Conservation (phyloP, 108 stramenopile species). For the Seminavis robusta region DNA sequence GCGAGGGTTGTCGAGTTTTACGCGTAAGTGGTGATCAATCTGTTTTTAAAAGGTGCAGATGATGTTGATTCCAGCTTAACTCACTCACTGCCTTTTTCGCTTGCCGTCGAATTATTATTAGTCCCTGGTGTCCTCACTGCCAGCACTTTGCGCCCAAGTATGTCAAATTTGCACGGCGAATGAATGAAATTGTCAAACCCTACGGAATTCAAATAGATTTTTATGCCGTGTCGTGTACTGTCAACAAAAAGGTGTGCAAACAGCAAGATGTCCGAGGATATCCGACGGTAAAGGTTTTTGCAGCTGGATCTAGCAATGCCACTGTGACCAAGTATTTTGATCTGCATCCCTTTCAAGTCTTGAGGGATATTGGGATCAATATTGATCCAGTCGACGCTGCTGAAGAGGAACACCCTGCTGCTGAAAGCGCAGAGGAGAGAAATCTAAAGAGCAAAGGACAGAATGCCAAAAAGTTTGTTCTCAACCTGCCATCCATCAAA, state of each 20-base stretch:
- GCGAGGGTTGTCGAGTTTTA: no score
- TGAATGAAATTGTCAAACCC: conserved; percentile 20
- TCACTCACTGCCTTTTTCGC: no score
- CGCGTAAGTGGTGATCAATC: no score
- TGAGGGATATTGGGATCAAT: conserved; percentile 26
- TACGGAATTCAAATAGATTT: no score
- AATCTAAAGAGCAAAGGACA: background rate
- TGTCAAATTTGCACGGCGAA: conserved; percentile 45
- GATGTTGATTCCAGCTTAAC: no score
- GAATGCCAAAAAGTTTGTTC: background rate
- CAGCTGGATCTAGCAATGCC: conserved; percentile 34
- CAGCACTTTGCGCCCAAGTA: conserved; percentile 34
- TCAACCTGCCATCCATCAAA: conserved; percentile 1
- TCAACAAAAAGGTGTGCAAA: conserved; percentile 49
- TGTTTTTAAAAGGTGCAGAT: no score
- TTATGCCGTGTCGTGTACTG: conserved; percentile 75
- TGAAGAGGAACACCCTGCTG: background rate
- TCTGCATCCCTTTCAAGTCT: conserved; percentile 29
- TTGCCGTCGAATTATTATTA: no score
- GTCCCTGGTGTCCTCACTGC: conserved; percentile 41
- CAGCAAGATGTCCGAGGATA: conserved; percentile 40
- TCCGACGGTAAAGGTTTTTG: conserved; percentile 46
- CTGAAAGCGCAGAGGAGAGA: background rate
- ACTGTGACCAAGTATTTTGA: conserved; percentile 9
- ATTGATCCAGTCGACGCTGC: conserved; percentile 2